phyloP scores from a whole-genome alignment of 2,329 filamentous ascomycete genomes.

The Aspergillus floridensis region DNA sequence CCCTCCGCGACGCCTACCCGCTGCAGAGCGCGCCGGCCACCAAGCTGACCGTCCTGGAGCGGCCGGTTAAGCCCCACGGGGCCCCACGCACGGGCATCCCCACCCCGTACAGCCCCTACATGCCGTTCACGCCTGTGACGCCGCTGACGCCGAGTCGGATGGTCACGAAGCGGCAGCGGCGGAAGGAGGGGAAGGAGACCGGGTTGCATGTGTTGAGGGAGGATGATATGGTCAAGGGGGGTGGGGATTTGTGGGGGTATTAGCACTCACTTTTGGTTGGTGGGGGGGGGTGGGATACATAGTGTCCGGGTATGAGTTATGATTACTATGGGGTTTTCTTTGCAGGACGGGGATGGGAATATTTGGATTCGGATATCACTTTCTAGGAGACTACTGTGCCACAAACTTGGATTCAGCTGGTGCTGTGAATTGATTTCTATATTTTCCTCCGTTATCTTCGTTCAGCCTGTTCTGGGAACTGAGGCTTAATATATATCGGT shows the following conservation, averaged over 20 bases:
- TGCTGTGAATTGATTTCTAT: too few species aligned
- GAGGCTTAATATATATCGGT: too few species aligned
- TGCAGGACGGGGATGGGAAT: too few species aligned
- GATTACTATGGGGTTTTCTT: too few species aligned
- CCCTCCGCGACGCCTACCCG: conserved; percentile 45
- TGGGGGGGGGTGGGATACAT: neutral
- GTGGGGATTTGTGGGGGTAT: conserved; percentile 47
- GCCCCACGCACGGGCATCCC: conserved; percentile 48
- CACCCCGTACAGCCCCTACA: conserved; percentile 52
- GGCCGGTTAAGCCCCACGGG: conserved; percentile 34
- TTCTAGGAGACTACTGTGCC: too few species aligned
- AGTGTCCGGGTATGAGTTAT: neutral
- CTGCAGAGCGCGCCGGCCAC: conserved; percentile 46
- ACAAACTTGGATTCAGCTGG: too few species aligned
- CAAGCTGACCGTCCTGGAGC: conserved; percentile 50
- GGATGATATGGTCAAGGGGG: conserved; percentile 47
- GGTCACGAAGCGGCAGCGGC: conserved; percentile 45
- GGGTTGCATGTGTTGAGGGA: conserved; percentile 46
- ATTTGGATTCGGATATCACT: too few species aligned
- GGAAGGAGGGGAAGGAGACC: conserved; percentile 41
- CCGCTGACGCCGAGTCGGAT: conserved; percentile 49
- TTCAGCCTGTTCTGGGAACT: too few species aligned
- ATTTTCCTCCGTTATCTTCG: too few species aligned
- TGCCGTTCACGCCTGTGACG: conserved; percentile 51
- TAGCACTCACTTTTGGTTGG: neutral